Percentiles rank a stretch among this genome's conserved stretches.
phyloP scores from a whole-genome alignment of 495 filamentous ascomycete genomes.

The Cercophora newfieldiana region DNA sequence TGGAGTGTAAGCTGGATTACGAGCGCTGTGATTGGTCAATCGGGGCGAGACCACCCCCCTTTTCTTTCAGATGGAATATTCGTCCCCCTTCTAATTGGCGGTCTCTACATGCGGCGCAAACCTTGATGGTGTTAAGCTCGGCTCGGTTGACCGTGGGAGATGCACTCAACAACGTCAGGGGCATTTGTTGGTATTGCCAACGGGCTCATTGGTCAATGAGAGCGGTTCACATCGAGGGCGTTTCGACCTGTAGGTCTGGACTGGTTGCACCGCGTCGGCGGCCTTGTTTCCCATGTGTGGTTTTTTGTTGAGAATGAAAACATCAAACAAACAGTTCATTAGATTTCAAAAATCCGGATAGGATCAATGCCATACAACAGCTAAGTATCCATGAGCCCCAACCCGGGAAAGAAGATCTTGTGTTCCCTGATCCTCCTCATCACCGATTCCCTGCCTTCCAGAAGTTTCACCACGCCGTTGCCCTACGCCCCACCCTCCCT shows the following conservation, averaged over 20 bases:
- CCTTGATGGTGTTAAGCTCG: not conserved
- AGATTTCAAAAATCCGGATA: too few relatives aligned
- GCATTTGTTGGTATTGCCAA: not conserved
- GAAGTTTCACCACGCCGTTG: too few relatives aligned
- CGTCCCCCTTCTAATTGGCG: not conserved
- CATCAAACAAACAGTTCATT: too few relatives aligned
- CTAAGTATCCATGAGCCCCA: too few relatives aligned
- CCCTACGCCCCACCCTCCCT: constrained; percentile 68
- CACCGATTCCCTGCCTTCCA: too few relatives aligned
- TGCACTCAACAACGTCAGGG: not conserved
- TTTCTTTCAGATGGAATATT: not conserved
- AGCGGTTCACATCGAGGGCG: not conserved
- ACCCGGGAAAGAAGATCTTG: too few relatives aligned
- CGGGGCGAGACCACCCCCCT: not conserved
- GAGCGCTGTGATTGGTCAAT: constrained; percentile 11
- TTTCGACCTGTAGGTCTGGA: not conserved
- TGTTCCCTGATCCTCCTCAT: too few relatives aligned
- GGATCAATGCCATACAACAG: too few relatives aligned
- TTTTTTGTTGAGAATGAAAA: too few relatives aligned
- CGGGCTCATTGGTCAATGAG: not conserved
- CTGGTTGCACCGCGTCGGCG: not conserved
- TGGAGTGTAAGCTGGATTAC: constrained; percentile 5
- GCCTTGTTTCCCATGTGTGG: not conserved
- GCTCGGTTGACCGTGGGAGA: not conserved
- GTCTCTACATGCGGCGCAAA: not conserved